Evolutionary conservation across 257 asterid species (phyloP).

Genomic region (Eucommia ulmoides): DNA sequence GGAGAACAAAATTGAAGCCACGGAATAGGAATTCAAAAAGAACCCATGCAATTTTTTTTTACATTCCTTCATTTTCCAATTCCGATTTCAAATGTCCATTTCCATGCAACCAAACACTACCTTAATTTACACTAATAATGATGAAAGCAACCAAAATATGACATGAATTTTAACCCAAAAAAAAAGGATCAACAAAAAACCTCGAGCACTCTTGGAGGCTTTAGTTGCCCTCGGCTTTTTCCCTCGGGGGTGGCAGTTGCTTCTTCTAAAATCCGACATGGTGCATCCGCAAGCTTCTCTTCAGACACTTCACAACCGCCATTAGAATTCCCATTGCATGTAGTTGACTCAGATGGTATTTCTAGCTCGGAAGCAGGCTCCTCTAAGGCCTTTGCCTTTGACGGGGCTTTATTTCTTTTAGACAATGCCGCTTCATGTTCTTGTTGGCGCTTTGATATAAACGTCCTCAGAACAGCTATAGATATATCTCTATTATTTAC

Average conservation of each 20-base stretch:
- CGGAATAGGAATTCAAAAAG: too few species aligned
- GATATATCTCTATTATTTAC: slow-evolving; percentile 96
- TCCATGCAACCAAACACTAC: too few species aligned
- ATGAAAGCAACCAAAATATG: slow-evolving; percentile 6
- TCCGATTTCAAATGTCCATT: too few species aligned
- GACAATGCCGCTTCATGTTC: slow-evolving; percentile 54
- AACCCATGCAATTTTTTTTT: too few species aligned
- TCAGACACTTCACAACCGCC: slow-evolving; percentile 31
- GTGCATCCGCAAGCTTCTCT: slow-evolving; percentile 28
- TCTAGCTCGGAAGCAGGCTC: slow-evolving; percentile 21
- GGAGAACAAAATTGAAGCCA: not conserved
- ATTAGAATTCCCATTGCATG: slow-evolving; percentile 27
- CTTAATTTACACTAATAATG: too few species aligned
- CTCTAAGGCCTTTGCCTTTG: slow-evolving; percentile 30
- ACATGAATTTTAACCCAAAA: too few species aligned
- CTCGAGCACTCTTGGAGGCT: slow-evolving; percentile 83
- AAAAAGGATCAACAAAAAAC: too few species aligned
- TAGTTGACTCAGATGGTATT: slow-evolving; percentile 13
- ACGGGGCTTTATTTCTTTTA: slow-evolving; percentile 30
- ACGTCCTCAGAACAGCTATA: slow-evolving; percentile 82
- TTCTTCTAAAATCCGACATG: slow-evolving; percentile 28
- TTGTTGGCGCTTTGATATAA: slow-evolving; percentile 47
- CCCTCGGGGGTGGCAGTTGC: slow-evolving; percentile 20
- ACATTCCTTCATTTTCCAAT: too few species aligned
- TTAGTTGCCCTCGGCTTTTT: slow-evolving; percentile 38